phyloP scores from a whole-genome alignment of 192 early-diverging fungal species.

The Linnemannia elongata region DNA sequence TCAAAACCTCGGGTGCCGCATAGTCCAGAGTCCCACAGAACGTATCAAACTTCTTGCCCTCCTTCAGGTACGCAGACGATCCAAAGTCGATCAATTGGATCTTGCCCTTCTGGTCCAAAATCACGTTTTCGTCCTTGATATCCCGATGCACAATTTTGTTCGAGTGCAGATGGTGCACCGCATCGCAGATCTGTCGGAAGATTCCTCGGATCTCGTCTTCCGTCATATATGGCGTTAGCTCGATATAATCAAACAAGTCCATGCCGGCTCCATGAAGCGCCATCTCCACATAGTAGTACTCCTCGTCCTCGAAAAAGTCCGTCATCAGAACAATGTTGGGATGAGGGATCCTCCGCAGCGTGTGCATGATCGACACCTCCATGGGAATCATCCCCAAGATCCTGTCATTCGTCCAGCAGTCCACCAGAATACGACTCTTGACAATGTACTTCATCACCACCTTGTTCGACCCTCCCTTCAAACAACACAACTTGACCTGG shows the following conservation, averaged over 20 bases:
- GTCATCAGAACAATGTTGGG: slow-evolving; percentile 68
- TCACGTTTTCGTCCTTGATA: slow-evolving; percentile 94
- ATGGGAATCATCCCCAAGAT: slow-evolving; percentile 76
- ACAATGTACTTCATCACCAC: slow-evolving; percentile 82
- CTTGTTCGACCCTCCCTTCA: slow-evolving; percentile 60
- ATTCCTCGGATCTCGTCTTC: slow-evolving; percentile 68
- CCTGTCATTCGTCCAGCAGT: slow-evolving; percentile 78
- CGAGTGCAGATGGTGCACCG: slow-evolving; percentile 71
- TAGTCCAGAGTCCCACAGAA: slow-evolving; percentile 86
- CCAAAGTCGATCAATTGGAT: slow-evolving; percentile 91
- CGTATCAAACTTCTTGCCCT: slow-evolving; percentile 69
- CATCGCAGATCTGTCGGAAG: slow-evolving; percentile 70
- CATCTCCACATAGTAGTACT: slow-evolving; percentile 80
- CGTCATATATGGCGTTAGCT: slow-evolving; percentile 68
- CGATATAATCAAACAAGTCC: slow-evolving; percentile 81
- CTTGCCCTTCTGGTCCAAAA: slow-evolving; percentile 69
- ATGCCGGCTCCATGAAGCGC: slow-evolving; percentile 67
- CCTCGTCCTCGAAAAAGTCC: slow-evolving; percentile 83
- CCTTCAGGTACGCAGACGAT: slow-evolving; percentile 71
- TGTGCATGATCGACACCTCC: slow-evolving; percentile 83
- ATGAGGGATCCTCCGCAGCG: slow-evolving; percentile 67
- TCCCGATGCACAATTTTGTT: slow-evolving; percentile 83
- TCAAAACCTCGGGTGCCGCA: slow-evolving; percentile 79
- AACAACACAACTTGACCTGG: slow-evolving; percentile 71
- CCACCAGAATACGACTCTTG: slow-evolving; percentile 74